These are phyloP conservation scores for Trametes cingulata DNA, from an alignment of 768 basidiomycete species.

Conservation along the genomic window DNA sequence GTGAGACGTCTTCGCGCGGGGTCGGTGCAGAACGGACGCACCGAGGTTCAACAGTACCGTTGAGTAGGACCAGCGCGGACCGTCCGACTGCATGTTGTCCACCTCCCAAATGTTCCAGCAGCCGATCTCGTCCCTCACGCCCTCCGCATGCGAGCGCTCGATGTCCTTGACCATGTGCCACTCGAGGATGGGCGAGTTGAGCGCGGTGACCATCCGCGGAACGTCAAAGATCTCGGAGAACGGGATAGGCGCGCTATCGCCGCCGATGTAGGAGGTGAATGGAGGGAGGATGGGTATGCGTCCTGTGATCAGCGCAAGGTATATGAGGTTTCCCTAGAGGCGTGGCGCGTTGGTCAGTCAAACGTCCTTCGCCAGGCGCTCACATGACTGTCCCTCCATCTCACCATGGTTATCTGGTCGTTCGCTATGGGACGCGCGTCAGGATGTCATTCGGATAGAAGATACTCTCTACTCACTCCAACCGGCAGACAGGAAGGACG, in stretches of 20 bases:
- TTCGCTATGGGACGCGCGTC: constrained; percentile 47
- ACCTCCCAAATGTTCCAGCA: constrained; percentile 43
- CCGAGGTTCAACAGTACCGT: constrained; percentile 30
- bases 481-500: constrained; percentile 69
- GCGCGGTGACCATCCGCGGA: constrained; percentile 28
- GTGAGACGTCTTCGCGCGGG: no score
- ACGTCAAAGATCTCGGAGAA: constrained; percentile 45
- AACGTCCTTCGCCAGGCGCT: background rate
- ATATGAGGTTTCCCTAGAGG: constrained; percentile 37
- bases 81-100: constrained; percentile 18
- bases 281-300: constrained; percentile 41
- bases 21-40: constrained; percentile 16
- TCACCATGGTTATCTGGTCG: constrained; percentile 59
- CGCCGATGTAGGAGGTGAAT: constrained; percentile 38
- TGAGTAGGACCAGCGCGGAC: constrained; percentile 26
- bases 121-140: constrained; percentile 35
- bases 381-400: background rate
- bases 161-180: constrained; percentile 42
- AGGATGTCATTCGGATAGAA: background rate
- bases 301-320: constrained; percentile 37
- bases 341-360: background rate
- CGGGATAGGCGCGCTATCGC: constrained; percentile 28
- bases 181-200: constrained; percentile 37
- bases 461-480: constrained; percentile 46
- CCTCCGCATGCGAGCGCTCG: constrained; percentile 8